Base-by-base conservation (phyloP, 2,329 filamentous ascomycete genomes). In the Stachybotrys echinatus region DNA sequence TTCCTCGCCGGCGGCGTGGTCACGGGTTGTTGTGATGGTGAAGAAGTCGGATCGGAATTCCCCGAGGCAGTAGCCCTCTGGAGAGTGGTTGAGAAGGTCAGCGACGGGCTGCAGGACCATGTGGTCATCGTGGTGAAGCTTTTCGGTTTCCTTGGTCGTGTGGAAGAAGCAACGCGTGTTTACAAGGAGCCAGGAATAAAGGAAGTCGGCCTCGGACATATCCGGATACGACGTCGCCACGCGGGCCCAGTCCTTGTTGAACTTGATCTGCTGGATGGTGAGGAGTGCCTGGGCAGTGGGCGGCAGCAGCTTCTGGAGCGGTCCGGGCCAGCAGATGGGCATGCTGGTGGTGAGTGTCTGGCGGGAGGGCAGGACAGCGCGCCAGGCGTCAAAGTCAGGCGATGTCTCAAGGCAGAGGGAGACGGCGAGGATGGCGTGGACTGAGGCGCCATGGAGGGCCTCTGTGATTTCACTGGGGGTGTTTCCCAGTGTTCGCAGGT, bases 401-500 rank as follows among this genome's bases (percentile, higher is more conserved):
- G 72, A 63, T 2, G 66, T 64, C 50, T 83, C 74, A 23, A 85
- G 72, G 23, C 80, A 77, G 8, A 92, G 71, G 51, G 83, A 81
- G 2, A 84, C 77, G n/a, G 89, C 86, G 7, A 94, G 74, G 38
- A 89, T 77, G 23, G 84, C 85, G 58, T 95, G 89, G 20, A 87
- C 77, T 42, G 79, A 76, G 50, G 75, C 74, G 18, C 74, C 70
- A 0, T 77, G 74, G 12, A 87, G 75, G 23, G 69, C 71, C 12
- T 68, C 64, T 48, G 73, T 66, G 48, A 90, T 76, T 2, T 68
- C 52, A 23, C 72, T 69, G 7, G 81, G 79, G 12, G 87, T 75
- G 2, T 77, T 79, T 37, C 82, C 75, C n/a, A 83, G 70, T 23
- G 83, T 86, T 47, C 89, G 72, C 47, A 94, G 80, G 23, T 80